phyloP scores from a whole-genome alignment of 129 eudicot genomes.

The Ambrosia artemisiifolia region DNA sequence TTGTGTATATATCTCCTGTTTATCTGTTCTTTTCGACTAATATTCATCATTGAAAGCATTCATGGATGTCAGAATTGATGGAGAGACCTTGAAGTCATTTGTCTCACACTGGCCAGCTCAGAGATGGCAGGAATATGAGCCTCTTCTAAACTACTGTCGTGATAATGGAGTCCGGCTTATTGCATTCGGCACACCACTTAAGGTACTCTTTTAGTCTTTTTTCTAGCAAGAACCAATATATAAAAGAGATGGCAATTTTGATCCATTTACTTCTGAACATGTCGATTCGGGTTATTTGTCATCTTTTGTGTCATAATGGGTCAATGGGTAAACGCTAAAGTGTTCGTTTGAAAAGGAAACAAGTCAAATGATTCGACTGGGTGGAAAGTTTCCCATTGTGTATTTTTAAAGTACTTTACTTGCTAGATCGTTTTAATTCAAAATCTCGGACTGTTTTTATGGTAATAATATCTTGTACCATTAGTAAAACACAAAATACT shows the following conservation, averaged over 20 bases:
- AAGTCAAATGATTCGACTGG: not conserved
- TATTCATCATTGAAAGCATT: slow-evolving; percentile 7
- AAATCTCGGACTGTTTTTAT: not conserved
- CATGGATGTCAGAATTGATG: slow-evolving; percentile 62
- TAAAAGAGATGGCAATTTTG: not conserved
- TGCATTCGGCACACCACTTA: slow-evolving; percentile 91
- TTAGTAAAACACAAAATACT: not conserved
- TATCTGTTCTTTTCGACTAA: not conserved
- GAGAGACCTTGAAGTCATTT: slow-evolving; percentile 59
- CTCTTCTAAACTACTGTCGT: slow-evolving; percentile 77
- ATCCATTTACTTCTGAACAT: not conserved
- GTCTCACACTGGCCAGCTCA: slow-evolving; percentile 88
- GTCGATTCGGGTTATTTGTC: not conserved
- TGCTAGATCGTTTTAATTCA: not conserved
- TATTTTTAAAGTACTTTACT: not conserved
- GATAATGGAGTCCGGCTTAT: slow-evolving; percentile 63
- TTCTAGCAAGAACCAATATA: not conserved
- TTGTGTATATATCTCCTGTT: not conserved
- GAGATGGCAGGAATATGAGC: slow-evolving; percentile 92
- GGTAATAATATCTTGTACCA: too few relatives aligned
- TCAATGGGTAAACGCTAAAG: not conserved
- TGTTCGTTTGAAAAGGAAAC: not conserved
- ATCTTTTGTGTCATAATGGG: not conserved
- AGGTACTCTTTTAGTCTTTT: slow-evolving; percentile 43
- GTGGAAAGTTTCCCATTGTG: not conserved